A percentile compares a stretch with the other conserved stretches of the same genome.
Conservation (phyloP, 352 stramenopile genomes). For the Phytophthora kernoviae region DNA sequence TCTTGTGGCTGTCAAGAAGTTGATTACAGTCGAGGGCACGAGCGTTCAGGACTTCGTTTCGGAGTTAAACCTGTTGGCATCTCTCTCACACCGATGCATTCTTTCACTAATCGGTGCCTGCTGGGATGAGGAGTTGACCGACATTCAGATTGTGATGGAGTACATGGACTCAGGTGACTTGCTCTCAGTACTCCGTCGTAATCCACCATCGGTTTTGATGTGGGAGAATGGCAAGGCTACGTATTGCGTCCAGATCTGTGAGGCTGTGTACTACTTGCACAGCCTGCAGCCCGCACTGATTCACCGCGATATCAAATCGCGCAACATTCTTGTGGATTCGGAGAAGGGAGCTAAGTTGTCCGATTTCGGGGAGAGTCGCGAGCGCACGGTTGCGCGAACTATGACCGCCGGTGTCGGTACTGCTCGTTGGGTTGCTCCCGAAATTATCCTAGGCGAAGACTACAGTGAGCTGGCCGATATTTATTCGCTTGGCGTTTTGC, state of each 20-base stretch:
- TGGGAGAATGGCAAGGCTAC: slow-evolving; percentile 68
- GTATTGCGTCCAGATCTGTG: slow-evolving; percentile 81
- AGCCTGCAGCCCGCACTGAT: slow-evolving; percentile 87
- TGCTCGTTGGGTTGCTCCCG: slow-evolving; percentile 73
- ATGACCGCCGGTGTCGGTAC: slow-evolving; percentile 81
- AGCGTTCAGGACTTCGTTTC: slow-evolving; percentile 73
- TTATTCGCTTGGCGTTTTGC: slow-evolving; percentile 74
- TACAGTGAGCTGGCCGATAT: slow-evolving; percentile 78
- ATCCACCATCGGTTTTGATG: slow-evolving; percentile 46
- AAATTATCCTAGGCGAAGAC: slow-evolving; percentile 81
- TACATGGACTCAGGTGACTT: slow-evolving; percentile 82
- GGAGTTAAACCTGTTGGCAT: slow-evolving; percentile 85
- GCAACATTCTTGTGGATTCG: slow-evolving; percentile 89
- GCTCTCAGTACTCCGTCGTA: slow-evolving; percentile 59
- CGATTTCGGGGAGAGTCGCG: slow-evolving; percentile 76
- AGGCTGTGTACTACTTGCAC: slow-evolving; percentile 90
- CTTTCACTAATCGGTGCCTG: slow-evolving; percentile 71
- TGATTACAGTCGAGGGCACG: slow-evolving; percentile 58
- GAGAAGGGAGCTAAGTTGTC: slow-evolving; percentile 77
- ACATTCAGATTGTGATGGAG: slow-evolving; percentile 83
- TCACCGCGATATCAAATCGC: slow-evolving; percentile 92
- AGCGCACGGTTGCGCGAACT: slow-evolving; percentile 74
- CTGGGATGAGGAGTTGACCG: slow-evolving; percentile 69
- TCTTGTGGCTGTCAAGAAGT: slow-evolving; percentile 83
- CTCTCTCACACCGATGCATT: slow-evolving; percentile 76